Conservation (phyloP, 179 eudicot species). For the Beta lomatogona region DNA sequence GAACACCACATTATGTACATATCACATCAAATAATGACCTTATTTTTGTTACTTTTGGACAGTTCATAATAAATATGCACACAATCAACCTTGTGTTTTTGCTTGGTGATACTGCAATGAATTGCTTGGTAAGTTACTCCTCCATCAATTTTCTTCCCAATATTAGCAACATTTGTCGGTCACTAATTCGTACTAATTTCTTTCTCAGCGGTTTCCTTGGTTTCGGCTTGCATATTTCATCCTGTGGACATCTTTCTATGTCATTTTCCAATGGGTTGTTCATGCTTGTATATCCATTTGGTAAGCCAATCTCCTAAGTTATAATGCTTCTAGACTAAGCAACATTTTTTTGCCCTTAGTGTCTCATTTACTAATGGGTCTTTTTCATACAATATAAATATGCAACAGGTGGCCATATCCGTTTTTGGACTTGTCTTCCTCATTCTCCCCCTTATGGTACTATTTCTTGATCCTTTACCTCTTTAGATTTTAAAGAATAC, state of each 20-base stretch:
- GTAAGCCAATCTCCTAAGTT: conserved; percentile 36
- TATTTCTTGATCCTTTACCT: not conserved
- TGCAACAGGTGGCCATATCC: conserved; percentile 95
- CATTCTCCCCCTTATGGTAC: conserved; percentile 82
- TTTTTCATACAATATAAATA: conserved; percentile 9
- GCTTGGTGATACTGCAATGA: conserved; percentile 79
- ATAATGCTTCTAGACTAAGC: conserved; percentile 12
- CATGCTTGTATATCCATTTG: conserved; percentile 72
- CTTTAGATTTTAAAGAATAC: not conserved
- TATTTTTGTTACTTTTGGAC: conserved; percentile 20
- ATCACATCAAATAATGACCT: conserved; percentile 4
- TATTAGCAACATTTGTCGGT: not conserved
- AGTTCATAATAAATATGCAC: conserved; percentile 77
- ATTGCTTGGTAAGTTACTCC: conserved; percentile 56
- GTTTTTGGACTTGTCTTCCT: conserved; percentile 80
- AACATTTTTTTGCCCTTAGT: not conserved
- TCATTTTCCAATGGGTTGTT: conserved; percentile 80
- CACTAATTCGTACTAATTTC: not conserved
- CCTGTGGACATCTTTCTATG: conserved; percentile 77
- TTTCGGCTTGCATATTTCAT: conserved; percentile 83
- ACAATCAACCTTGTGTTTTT: conserved; percentile 77
- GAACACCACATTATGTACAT: no score
- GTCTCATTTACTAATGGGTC: conserved; percentile 13
- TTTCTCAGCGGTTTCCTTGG: conserved; percentile 81
- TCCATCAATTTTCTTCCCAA: not conserved